Percentiles rank a stretch among this genome's conserved stretches.
These are phyloP conservation scores for Limonium bicolor DNA, from an alignment of 148 eudicot genomes.

Conservation along the genomic window DNA sequence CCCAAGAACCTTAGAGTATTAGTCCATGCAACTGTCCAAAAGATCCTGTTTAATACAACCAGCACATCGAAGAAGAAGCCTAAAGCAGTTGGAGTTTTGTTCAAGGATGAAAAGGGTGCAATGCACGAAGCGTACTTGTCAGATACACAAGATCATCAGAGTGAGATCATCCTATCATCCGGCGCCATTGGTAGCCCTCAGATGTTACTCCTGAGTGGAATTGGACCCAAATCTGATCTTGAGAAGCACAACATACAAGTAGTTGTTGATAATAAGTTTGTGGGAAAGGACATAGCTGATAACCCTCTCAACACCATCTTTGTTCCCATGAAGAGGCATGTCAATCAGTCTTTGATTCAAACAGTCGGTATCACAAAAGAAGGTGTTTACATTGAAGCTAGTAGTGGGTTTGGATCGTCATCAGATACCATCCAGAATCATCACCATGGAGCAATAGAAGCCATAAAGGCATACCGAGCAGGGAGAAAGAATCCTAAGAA, in stretches of 20 bases:
- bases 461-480: slow-evolving; percentile 41
- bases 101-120: slow-evolving; percentile 69
- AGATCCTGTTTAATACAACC: slow-evolving; percentile 35
- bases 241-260: slow-evolving; percentile 45
- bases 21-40: slow-evolving; percentile 66
- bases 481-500: slow-evolving; percentile 30
- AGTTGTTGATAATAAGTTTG: slow-evolving; percentile 48
- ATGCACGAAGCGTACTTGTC: slow-evolving; percentile 42
- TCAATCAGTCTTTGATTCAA: slow-evolving; percentile 62
- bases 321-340: slow-evolving; percentile 42
- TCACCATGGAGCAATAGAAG: slow-evolving; percentile 60
- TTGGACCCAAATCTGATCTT: slow-evolving; percentile 70
- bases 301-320: slow-evolving; percentile 72
- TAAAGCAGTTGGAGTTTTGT: slow-evolving; percentile 63
- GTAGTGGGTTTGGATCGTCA: slow-evolving; percentile 80
- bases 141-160: slow-evolving; percentile 23
- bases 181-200: slow-evolving; percentile 98
- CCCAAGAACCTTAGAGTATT: slow-evolving; percentile 44
- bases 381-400: slow-evolving; percentile 88
- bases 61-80: slow-evolving; percentile 53
- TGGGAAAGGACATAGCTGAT: slow-evolving; percentile 75
- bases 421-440: slow-evolving; percentile 47
- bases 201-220: slow-evolving; percentile 69
- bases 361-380: slow-evolving; percentile 78
- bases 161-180: slow-evolving; percentile 56